A percentile compares a stretch with the other conserved stretches of the same genome.
Evolutionary conservation across 768 basidiomycete species (phyloP).

Genomic region (Lactarius quietus): DNA sequence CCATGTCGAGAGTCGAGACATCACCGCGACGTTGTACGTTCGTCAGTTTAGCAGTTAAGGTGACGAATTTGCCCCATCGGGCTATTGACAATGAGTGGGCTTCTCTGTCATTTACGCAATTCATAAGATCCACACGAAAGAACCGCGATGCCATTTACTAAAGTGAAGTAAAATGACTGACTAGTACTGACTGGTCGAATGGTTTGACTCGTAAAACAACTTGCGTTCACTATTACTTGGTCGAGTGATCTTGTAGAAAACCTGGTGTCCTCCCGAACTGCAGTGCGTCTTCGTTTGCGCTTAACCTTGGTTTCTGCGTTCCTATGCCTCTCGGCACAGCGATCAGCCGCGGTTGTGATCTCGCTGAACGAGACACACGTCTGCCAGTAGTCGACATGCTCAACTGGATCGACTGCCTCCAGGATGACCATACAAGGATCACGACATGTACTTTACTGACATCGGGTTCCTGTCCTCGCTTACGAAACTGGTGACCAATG

Average conservation of each 20-base stretch:
- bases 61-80: constrained; percentile 28
- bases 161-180: constrained; percentile 40
- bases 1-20: too few species aligned
- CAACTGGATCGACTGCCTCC: too few species aligned
- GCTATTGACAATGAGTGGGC: constrained; percentile 53
- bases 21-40: constrained; percentile 68
- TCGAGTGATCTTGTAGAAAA: constrained; percentile 36
- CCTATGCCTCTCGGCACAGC: background rate
- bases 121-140: constrained; percentile 56
- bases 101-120: background rate
- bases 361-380: too few species aligned
- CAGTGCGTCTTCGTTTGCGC: constrained; percentile 79
- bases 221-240: constrained; percentile 80
- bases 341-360: too few species aligned
- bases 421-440: too few species aligned
- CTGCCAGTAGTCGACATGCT: too few species aligned
- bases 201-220: constrained; percentile 60
- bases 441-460: too few species aligned
- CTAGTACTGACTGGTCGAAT: constrained; percentile 59
- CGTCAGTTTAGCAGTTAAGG: constrained; percentile 72
- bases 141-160: background rate
- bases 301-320: constrained; percentile 15
- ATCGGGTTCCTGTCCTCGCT: too few species aligned
- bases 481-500: too few species aligned
- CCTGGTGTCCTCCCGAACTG: background rate